Conservation (phyloP, 2,329 filamentous ascomycete genomes). For the Dothideomycetidae sp. region DNA sequence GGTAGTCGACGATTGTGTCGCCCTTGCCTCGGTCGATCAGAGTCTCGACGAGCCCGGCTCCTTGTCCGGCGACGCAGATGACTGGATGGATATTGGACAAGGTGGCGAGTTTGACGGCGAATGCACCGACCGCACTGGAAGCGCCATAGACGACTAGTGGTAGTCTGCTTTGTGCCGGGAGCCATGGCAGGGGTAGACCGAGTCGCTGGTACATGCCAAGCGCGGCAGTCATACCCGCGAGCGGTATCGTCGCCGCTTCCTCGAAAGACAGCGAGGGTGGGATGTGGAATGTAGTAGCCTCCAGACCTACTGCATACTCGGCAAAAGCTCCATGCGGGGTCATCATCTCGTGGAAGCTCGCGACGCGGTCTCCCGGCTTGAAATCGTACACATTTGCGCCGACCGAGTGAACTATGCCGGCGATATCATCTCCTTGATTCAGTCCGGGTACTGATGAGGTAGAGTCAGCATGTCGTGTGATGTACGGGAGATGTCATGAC, state of each 20-base stretch:
- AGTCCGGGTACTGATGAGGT: background rate
- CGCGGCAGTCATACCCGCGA: constrained; percentile 41
- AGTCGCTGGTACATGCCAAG: constrained; percentile 37
- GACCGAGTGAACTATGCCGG: constrained; percentile 13
- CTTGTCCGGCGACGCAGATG: constrained; percentile 44
- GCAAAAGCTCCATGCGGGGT: constrained; percentile 25
- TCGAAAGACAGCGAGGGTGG: constrained; percentile 20
- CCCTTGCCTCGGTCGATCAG: constrained; percentile 41
- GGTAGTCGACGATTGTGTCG: constrained; percentile 47
- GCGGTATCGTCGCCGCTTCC: constrained; percentile 41
- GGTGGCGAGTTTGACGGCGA: constrained; percentile 42
- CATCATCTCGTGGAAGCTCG: constrained; percentile 25
- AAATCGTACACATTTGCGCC: constrained; percentile 14
- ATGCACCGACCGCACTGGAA: constrained; percentile 43
- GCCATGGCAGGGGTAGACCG: constrained; percentile 36
- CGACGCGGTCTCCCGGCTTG: constrained; percentile 15
- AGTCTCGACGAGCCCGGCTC: constrained; percentile 35
- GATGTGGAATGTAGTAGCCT: constrained; percentile 32
- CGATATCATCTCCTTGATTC: constrained; percentile 10
- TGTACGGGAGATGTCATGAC: too few species aligned
- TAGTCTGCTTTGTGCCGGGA: constrained; percentile 18
- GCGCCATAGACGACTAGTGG: constrained; percentile 38
- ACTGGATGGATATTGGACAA: constrained; percentile 44
- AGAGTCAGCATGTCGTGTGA: too few species aligned
- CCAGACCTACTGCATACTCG: constrained; percentile 31